Evolutionary conservation across 305 asterid species (phyloP).

Genomic region (Fraxinus sp.): DNA sequence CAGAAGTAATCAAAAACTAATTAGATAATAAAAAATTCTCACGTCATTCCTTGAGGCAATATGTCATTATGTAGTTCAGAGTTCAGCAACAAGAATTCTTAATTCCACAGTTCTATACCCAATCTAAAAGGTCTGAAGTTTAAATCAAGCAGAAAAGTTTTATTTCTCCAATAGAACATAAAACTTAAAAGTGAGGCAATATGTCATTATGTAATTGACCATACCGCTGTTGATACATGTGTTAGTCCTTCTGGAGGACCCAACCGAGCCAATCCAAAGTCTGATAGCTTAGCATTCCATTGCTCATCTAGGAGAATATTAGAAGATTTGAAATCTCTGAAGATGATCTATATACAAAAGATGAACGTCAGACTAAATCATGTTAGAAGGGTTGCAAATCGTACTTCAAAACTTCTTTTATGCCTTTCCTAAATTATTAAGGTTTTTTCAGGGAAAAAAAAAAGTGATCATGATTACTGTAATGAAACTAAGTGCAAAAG

Average conservation of each 20-base stretch:
- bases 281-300: constrained; percentile 94
- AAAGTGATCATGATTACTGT: not conserved
- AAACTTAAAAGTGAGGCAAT: constrained; percentile 7
- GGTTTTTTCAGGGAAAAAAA: not conserved
- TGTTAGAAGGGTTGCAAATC: not conserved
- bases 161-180: constrained; percentile 1
- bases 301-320: constrained; percentile 87
- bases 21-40: not conserved
- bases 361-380: constrained; percentile 24
- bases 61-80: not conserved
- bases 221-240: constrained; percentile 96
- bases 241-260: constrained; percentile 92
- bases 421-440: not conserved
- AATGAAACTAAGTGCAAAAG: not conserved
- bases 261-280: constrained; percentile 94
- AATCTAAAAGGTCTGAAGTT: not conserved
- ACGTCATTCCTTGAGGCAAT: not conserved
- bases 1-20: not conserved
- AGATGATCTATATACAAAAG: constrained; percentile 60
- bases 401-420: not conserved
- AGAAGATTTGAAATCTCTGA: constrained; percentile 91
- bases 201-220: constrained; percentile 14
- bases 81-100: not conserved
- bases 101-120: not conserved
- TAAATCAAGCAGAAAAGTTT: not conserved